A percentile compares a stretch with the other conserved stretches of the same genome.
Evolutionary conservation across 75 land plant species (phyloP).

Genomic region (Cryptomeria japonica): DNA sequence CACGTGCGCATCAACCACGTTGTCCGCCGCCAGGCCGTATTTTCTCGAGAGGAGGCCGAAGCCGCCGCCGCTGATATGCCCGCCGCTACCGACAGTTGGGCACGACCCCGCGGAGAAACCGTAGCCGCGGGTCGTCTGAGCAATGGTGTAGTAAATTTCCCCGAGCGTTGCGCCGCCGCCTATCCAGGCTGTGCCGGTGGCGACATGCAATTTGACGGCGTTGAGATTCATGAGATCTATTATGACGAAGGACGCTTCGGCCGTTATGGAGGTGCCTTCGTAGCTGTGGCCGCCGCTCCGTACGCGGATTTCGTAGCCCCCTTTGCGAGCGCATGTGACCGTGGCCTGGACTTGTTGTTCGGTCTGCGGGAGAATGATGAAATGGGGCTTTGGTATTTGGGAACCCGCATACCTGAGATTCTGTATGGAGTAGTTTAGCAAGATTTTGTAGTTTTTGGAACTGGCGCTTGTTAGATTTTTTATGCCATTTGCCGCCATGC

Average conservation of each 20-base stretch:
- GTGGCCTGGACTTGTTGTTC: neutral
- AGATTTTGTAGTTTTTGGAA: neutral
- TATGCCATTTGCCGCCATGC: neutral
- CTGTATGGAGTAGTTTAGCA: neutral
- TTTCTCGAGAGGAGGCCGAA: too few relatives aligned
- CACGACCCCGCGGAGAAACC: too few relatives aligned
- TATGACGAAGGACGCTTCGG: conserved; percentile 10
- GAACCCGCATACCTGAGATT: neutral
- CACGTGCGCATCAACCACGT: neutral
- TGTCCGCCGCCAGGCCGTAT: too few relatives aligned
- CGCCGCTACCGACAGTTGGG: too few relatives aligned
- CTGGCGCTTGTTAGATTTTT: neutral
- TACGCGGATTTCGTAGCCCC: conserved; percentile 3
- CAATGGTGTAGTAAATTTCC: too few relatives aligned
- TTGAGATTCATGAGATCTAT: neutral
- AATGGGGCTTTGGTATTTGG: neutral
- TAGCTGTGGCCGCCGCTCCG: conserved; percentile 9
- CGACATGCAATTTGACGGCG: too few relatives aligned
- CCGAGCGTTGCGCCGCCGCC: too few relatives aligned
- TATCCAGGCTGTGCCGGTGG: too few relatives aligned
- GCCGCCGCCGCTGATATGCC: too few relatives aligned
- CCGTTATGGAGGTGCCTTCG: neutral
- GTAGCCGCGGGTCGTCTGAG: too few relatives aligned
- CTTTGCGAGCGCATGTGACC: neutral
- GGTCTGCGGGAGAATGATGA: conserved; percentile 12